Evolutionary conservation across 768 basidiomycete species (phyloP), one percentile per base, ranked within the genome.

Genomic region (Boletus reticulatus): DNA sequence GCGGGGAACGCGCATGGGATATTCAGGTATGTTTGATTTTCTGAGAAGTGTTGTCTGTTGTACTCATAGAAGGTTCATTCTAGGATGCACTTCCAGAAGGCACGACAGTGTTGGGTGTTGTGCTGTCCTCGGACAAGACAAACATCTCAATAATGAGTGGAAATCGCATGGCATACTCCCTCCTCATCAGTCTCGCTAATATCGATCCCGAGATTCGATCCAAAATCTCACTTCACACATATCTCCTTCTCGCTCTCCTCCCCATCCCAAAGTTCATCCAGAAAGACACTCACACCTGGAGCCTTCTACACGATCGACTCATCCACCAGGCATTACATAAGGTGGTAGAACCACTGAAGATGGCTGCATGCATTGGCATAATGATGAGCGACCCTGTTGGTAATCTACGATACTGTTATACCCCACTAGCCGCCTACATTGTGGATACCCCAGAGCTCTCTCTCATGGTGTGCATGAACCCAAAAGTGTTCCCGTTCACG

Each of bases 301-400:
- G 17, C 31, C 24, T 24, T 4, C 6, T 24, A 24, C 24, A 24
- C 4, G 4, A 24, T 24, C 4, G 24, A 4, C 24, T 46, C 3
- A 6, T 32, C n/a, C 45, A 46, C 11, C 45, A 19, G 19, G 29
- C 29, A 0, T 10, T 46, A 5, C 11, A 46, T n/a, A 1, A 19
- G 1, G 6, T 46, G 4, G 19, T 46, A 0, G n/a, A 24, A 24
- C 24, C 24, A 6, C 24, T 24, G 6, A 24, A 24, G 24, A 24
- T 24, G 24, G 24, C 24, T 4, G 4, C 24, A 24, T 4, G 24
- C 4, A 4, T 24, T 4, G 24, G 24, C 4, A 24, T 24, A 24
- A 62, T 68, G 58, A 65, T 75, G 65, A 61, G 59, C 10, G 66
- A 73, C 52, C 67, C 64, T 13, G 36, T 11, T 6, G 19, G 20